Base-by-base conservation (phyloP, 768 basidiomycete genomes). In the Lactarius vividus region DNA sequence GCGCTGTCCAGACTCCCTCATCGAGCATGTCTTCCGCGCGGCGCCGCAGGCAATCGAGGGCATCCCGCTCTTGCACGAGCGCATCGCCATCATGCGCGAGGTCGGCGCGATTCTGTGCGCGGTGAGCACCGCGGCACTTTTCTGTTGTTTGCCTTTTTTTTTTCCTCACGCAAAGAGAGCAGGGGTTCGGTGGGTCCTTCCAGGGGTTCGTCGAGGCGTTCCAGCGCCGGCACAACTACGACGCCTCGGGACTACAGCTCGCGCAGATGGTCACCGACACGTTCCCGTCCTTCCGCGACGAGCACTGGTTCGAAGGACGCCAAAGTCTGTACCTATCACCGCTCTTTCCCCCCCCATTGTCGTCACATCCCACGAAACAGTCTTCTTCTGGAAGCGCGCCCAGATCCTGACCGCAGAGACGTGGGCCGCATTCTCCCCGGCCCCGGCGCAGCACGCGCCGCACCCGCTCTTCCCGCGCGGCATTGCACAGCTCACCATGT, bases 391-490 rank as follows among this genome's bases (percentile, higher is more conserved):
- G 91, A 96, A 96, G 74, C 87, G 94, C 39, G 88, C 93, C 1
- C 94, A 96, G 70, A 96, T 96, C 63, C 82, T 96, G 44, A 88
- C 95, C 37, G 94, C 94, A 0, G 94, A 96, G 73, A 87, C 86
- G 0, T 95, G 92, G 94, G 94, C 94, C 2, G 93, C 94, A 2
- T 94, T 95, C 79, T 91, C 89, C 74, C 75, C 79, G 2, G 65
- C 77, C 13, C 70, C 76, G 8, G 63, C 74, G 8, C 23, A 26
- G 13, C 23, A 52, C 10, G 46, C 3, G 13, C 64, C 73, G 2
- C 93, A 95, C 74, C 93, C 92, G 3, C 77, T 94, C 52, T 92
- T 95, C 76, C 88, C 89, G 3, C 78, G 81, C 18, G 88, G 87
- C 5, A 78, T 87, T 23, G 79, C 80, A 42, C 78, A 86, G 57